phyloP scores from a whole-genome alignment of 495 filamentous ascomycete species.

The Tuber melanosporum region DNA sequence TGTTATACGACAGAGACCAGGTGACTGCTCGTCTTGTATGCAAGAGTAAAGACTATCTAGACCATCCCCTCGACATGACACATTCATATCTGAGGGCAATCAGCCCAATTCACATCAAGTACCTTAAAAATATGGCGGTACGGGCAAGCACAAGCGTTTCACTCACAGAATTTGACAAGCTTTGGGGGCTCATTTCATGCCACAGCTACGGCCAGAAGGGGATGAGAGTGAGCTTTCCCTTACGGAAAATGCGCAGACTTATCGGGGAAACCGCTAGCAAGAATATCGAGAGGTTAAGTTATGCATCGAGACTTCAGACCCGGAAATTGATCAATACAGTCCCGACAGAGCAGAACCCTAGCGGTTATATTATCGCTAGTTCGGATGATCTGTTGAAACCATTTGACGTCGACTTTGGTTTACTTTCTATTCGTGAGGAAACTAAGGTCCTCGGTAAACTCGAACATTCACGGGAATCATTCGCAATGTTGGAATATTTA shows the following conservation, averaged over 20 bases:
- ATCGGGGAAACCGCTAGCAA: conserved; percentile 80
- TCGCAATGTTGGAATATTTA: conserved; percentile 81
- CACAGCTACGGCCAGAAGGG: conserved; percentile 71
- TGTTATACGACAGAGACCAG: conserved; percentile 70
- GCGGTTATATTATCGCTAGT: conserved; percentile 86
- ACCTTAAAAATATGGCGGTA: conserved; percentile 83
- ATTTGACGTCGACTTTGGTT: conserved; percentile 82
- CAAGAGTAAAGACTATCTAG: conserved; percentile 65
- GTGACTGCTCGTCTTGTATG: conserved; percentile 78
- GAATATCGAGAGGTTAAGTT: conserved; percentile 85
- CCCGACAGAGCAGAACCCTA: conserved; percentile 74
- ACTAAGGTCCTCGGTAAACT: conserved; percentile 77
- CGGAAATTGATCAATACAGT: conserved; percentile 73
- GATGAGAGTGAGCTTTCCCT: conserved; percentile 86
- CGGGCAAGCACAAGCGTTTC: conserved; percentile 92
- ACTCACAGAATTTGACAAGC: conserved; percentile 72
- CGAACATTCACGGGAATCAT: conserved; percentile 70
- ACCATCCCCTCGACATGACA: conserved; percentile 74
- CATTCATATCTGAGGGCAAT: conserved; percentile 83
- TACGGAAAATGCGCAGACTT: conserved; percentile 89
- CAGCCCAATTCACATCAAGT: conserved; percentile 84
- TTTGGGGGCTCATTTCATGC: conserved; percentile 88
- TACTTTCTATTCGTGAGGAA: conserved; percentile 77
- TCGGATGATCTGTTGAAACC: conserved; percentile 80
- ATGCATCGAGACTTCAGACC: conserved; percentile 74